These are phyloP conservation scores for Exophiala oligosperma DNA, from an alignment of 2,329 filamentous ascomycete genomes.

Conservation along the genomic window DNA sequence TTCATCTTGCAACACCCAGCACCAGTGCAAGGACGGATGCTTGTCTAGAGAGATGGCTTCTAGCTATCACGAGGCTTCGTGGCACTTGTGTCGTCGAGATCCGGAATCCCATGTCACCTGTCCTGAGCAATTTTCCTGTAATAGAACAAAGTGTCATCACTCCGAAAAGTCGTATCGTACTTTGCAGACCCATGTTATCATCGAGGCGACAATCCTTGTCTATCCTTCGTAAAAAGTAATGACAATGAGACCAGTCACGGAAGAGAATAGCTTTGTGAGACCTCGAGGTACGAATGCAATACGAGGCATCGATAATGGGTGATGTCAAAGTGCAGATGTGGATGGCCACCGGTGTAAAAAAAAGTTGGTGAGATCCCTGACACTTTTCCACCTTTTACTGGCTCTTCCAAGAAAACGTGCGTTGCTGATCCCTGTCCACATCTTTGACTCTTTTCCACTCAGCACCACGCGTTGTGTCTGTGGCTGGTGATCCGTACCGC, in stretches of 20 bases:
- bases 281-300: not conserved
- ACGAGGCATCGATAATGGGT: not conserved
- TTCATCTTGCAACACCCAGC: too few species aligned
- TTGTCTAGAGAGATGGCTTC: too few species aligned
- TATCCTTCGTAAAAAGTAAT: too few species aligned
- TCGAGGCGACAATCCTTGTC: too few species aligned
- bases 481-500: constrained; percentile 2
- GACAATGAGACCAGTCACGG: not conserved
- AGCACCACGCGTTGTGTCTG: not conserved
- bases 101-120: too few species aligned
- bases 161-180: too few species aligned
- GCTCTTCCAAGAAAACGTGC: constrained; percentile 7
- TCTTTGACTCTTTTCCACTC: not conserved
- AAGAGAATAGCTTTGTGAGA: not conserved
- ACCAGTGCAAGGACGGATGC: too few species aligned
- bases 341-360: not conserved
- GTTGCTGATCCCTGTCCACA: constrained; percentile 2
- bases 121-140: too few species aligned
- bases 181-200: too few species aligned
- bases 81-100: too few species aligned
- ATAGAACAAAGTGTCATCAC: too few species aligned
- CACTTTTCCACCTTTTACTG: not conserved
- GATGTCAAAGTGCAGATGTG: constrained; percentile 7
- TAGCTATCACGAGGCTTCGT: too few species aligned
- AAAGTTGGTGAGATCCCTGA: constrained; percentile 17